phyloP scores from a whole-genome alignment of 139 green algal genomes.

The Haematococcus sp. region DNA sequence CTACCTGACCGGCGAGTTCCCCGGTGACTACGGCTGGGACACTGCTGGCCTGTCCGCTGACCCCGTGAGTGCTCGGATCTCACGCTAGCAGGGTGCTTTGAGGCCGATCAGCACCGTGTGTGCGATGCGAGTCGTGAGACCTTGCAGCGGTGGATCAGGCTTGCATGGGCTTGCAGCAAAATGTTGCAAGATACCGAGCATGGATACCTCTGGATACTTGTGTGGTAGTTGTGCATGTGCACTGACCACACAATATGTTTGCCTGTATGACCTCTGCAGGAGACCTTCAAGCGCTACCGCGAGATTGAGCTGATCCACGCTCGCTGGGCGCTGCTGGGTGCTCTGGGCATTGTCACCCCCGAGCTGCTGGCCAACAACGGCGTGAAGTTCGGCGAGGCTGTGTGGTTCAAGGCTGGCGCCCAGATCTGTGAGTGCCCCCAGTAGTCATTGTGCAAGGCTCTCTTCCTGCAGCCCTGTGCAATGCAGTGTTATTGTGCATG shows the following conservation, averaged over 20 bases:
- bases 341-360: slow-evolving; percentile 40
- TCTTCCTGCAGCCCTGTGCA: no score
- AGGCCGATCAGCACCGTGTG: neutral
- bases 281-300: slow-evolving; percentile 84
- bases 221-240: neutral
- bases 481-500: no score
- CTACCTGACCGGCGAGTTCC: slow-evolving; percentile 86
- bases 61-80: slow-evolving; percentile 55
- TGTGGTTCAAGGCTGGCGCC: slow-evolving; percentile 91
- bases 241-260: neutral
- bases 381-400: slow-evolving; percentile 61
- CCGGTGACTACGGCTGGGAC: slow-evolving; percentile 92
- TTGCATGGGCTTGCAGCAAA: neutral
- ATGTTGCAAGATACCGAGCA: no score
- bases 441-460: no score
- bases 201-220: no score
- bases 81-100: neutral
- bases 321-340: slow-evolving; percentile 79
- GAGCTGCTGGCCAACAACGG: slow-evolving; percentile 30
- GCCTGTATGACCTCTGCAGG: slow-evolving; percentile 60
- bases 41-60: slow-evolving; percentile 88
- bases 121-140: neutral
- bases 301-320: slow-evolving; percentile 81
- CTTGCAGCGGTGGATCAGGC: no score
- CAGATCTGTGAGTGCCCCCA: slow-evolving; percentile 82